Base-by-base conservation (phyloP, 495 filamentous ascomycete species). In the Rhizodiscina lignyota region DNA sequence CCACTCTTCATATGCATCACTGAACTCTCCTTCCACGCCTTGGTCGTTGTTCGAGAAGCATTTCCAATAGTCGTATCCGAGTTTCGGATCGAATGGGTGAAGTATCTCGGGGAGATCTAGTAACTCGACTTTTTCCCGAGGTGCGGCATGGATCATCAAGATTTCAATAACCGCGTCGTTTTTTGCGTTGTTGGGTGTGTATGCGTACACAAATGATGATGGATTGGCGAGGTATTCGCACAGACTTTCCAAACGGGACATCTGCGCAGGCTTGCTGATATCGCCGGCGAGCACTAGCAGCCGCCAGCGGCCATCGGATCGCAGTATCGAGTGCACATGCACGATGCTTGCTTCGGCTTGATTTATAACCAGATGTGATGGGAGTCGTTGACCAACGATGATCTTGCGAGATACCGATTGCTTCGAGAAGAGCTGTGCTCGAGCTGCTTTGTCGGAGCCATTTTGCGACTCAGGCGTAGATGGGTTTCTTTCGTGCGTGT, bases 11-110 rank as follows among this genome's bases (percentile, higher is more conserved):
- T 82, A 82, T 1, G 74, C 75, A 37, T 72, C 52, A 0, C 74
- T 75, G 39, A 67, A 58, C 0, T 63, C 67, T 37, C 76, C 66
- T 47, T 77, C 67, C 39, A 67, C 64, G 26, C 59, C 67, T 39
- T 45, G 53, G 41, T 70, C 72, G 47, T 83, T 77, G 13, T 66
- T 73, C 49, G 70, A 79, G 10, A 80, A 61, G 44, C 72, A 73
- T 23, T 65, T 60, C n/a, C n/a, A n/a, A 35, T 78, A 80, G 40
- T 76, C 74, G 58, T 72, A 77, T 8, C 76, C 76, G 0, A 52
- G 49, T 42, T 66, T 63, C 40, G 68, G 55, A 13, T 69, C 64
- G 35, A 63, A 70, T 4, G 69, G 60, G 45, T 72, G 72, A 35
- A 77, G 50, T 12, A 73, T 55, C 1, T 55, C 52, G 1, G 71